phyloP scores from a whole-genome alignment of 345 rosid species.

The Dimocarpus longan region DNA sequence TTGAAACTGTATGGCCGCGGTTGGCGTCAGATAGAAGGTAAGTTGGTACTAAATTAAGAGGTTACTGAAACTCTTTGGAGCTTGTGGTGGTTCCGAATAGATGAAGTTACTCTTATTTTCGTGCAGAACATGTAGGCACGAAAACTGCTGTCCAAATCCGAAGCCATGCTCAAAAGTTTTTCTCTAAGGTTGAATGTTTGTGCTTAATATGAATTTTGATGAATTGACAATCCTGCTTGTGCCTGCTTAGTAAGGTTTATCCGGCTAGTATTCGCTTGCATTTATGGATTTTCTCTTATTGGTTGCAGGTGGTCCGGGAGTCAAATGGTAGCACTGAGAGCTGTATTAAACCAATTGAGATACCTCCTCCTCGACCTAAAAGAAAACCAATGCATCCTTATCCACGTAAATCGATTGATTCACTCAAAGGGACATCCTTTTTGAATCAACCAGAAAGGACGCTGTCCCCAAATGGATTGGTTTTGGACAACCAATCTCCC shows the following conservation, averaged over 20 bases:
- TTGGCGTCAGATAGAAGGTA: slow-evolving; percentile 90
- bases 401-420: slow-evolving; percentile 60
- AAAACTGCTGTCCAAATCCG: slow-evolving; percentile 93
- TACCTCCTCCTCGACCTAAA: slow-evolving; percentile 95
- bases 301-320: slow-evolving; percentile 62
- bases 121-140: slow-evolving; percentile 82
- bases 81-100: neutral
- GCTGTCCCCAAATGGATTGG: slow-evolving; percentile 41
- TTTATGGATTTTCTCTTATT: slow-evolving; percentile 19
- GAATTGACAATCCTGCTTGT: neutral
- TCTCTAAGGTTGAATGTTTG: slow-evolving; percentile 67
- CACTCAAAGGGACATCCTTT: slow-evolving; percentile 22
- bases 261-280: neutral
- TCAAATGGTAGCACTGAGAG: slow-evolving; percentile 31
- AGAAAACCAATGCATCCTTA: slow-evolving; percentile 83
- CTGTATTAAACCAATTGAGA: slow-evolving; percentile 52
- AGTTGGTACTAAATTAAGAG: neutral
- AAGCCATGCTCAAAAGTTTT: slow-evolving; percentile 97
- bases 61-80: neutral
- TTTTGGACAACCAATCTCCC: slow-evolving; percentile 54
- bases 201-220: neutral
- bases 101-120: slow-evolving; percentile 19
- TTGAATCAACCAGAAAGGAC: slow-evolving; percentile 39
- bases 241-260: neutral
- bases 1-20: slow-evolving; percentile 79